Evolutionary conservation across 2,329 filamentous ascomycete genomes (phyloP).

Genomic region (Aureobasidium sp.): DNA sequence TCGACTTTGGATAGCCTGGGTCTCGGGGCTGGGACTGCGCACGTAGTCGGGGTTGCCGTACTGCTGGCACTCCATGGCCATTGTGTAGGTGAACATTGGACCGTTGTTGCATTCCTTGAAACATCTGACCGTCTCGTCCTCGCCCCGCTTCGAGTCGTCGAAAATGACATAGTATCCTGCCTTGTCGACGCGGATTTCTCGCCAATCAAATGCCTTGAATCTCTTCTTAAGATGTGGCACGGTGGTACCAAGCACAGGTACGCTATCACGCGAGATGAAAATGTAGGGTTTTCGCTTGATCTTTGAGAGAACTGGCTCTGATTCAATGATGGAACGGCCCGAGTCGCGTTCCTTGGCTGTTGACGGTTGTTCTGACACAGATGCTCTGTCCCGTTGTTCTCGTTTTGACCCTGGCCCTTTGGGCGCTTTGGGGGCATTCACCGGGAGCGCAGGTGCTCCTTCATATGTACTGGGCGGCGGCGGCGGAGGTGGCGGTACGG

Average conservation of each 20-base stretch:
- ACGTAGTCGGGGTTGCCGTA: slow-evolving; percentile 60
- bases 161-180: slow-evolving; percentile 93
- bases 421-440: slow-evolving; percentile 81
- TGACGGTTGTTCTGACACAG: slow-evolving; percentile 31
- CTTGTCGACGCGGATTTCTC: slow-evolving; percentile 74
- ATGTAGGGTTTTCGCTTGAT: slow-evolving; percentile 80
- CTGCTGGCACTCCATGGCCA: slow-evolving; percentile 80
- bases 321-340: slow-evolving; percentile 54
- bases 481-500: slow-evolving; percentile 24
- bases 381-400: slow-evolving; percentile 35
- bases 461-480: slow-evolving; percentile 20
- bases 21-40: slow-evolving; percentile 46
- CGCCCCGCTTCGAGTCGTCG: slow-evolving; percentile 66
- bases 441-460: slow-evolving; percentile 58
- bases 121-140: slow-evolving; percentile 74
- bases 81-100: slow-evolving; percentile 82
- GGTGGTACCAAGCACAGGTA: slow-evolving; percentile 79
- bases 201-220: slow-evolving; percentile 73
- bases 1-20: slow-evolving; percentile 42
- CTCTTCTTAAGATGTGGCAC: slow-evolving; percentile 86
- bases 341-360: slow-evolving; percentile 35
- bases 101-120: slow-evolving; percentile 71
- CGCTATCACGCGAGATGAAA: slow-evolving; percentile 78
- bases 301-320: slow-evolving; percentile 58
- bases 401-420: slow-evolving; percentile 61